Evolutionary conservation across 305 asterid species (phyloP), one percentile per base, ranked within the genome.

Genomic region (Fraxinus ornus): DNA sequence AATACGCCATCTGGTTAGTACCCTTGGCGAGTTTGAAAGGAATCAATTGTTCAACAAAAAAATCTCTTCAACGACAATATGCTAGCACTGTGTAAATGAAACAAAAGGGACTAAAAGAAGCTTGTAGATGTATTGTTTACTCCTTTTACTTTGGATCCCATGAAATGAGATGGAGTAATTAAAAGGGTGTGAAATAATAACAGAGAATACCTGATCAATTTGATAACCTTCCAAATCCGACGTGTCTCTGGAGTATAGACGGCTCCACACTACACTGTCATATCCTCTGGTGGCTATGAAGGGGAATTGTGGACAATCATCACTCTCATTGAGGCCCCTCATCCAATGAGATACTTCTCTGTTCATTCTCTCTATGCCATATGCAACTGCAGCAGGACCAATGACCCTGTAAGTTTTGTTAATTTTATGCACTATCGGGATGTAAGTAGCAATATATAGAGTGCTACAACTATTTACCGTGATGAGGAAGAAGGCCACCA

Each of bases 401-500:
- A 72, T 24, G 47, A 19, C 80, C 78, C 17, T 28, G n/a, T 39
- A 30, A 71, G 76, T 82, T 35, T 39, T 9, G 6, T 30, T 60
- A 78, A 19, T n/a, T 47, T 49, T 15, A 47, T 75, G n/a, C 35
- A 10, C 7, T 41, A 22, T 19, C 21, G 5, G 17, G 62, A 41
- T 26, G 60, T 7, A 5, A 21, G 3, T 41, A 21, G 62, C 26
- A 37, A 75, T 7, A 33, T 32, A 62, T 68, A 32, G 9, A 17
- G 15, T 19, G 62, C 41, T 57, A 26, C 12, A 26, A 47, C 60
- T 7, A 74, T 39, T 87, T 91, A 95, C 99, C 98, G 81, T 95
- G 99, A 89, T 93, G 99, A 76, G 99, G 99, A 89, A 92, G 99
- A 83, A 94, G 95, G 84, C 99, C 98, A 32, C 99, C 99, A 76